Evolutionary conservation across 1,284 basidiomycete genomes (phyloP).

Genomic region (Trichosporon inkin): DNA sequence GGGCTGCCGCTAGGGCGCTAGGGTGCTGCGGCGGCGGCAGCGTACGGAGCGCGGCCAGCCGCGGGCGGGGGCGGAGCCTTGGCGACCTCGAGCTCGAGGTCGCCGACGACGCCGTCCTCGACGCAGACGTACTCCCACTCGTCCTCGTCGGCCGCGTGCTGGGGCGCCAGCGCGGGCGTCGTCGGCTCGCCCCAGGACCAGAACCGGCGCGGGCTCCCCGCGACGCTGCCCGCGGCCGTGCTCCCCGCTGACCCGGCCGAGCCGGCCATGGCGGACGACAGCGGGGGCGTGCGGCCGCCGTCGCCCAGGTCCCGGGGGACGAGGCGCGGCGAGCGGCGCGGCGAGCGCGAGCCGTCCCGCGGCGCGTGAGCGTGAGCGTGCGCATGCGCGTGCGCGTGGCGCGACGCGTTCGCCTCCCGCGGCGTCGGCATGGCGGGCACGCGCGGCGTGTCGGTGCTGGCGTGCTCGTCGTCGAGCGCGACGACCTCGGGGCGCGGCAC

Average conservation of each 20-base stretch:
- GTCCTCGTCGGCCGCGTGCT: conserved; percentile 32
- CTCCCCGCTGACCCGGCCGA: conserved; percentile 2
- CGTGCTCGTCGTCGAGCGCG: conserved; percentile 27
- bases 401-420: not conserved
- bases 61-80: not conserved
- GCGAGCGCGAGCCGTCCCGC: conserved; percentile 1
- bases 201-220: conserved; percentile 25
- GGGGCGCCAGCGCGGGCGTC: conserved; percentile 21
- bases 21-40: not conserved
- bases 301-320: not conserved
- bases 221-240: not conserved
- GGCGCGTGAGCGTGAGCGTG: no score
- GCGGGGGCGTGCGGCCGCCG: not conserved
- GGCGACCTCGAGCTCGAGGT: conserved; percentile 33
- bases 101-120: conserved; percentile 40
- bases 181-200: conserved; percentile 19
- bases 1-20: no score
- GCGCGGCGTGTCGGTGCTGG: not conserved
- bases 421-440: conserved; percentile 10
- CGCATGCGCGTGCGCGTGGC: no score
- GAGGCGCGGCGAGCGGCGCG: not conserved
- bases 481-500: conserved; percentile 37
- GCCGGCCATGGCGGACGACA: not conserved
- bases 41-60: not conserved
- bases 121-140: conserved; percentile 41